Evolutionary conservation across 352 stramenopile species (phyloP).

Genomic region (Phytopythium kandeliae): DNA sequence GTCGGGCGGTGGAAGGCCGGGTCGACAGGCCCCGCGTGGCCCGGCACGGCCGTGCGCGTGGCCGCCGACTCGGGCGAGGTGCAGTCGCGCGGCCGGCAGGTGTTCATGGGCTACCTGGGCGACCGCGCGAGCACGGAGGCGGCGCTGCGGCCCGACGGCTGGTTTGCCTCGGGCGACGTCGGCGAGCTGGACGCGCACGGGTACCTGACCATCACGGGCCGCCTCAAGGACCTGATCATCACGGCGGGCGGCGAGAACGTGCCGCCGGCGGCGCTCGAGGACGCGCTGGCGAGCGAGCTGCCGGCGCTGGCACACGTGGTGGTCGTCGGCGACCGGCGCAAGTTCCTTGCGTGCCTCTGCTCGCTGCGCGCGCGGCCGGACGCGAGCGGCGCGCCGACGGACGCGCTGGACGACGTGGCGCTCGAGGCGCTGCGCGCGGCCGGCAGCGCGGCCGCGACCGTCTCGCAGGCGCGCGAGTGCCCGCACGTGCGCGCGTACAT

Average conservation of each 20-base stretch:
- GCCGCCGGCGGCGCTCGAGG: slow-evolving; percentile 74
- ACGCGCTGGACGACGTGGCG: slow-evolving; percentile 53
- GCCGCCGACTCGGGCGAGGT: slow-evolving; percentile 42
- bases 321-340: slow-evolving; percentile 83
- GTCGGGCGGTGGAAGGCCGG: slow-evolving; percentile 74
- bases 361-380: slow-evolving; percentile 60
- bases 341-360: slow-evolving; percentile 82
- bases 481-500: slow-evolving; percentile 65
- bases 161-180: slow-evolving; percentile 82
- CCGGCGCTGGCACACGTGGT: slow-evolving; percentile 76
- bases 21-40: slow-evolving; percentile 48
- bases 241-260: slow-evolving; percentile 90
- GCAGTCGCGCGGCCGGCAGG: slow-evolving; percentile 40
- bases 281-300: slow-evolving; percentile 72
- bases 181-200: slow-evolving; percentile 62
- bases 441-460: slow-evolving; percentile 46
- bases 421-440: slow-evolving; percentile 42
- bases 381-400: slow-evolving; percentile 32
- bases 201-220: slow-evolving; percentile 85
- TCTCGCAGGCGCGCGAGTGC: slow-evolving; percentile 47
- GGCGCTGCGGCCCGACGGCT: slow-evolving; percentile 69
- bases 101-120: slow-evolving; percentile 55
- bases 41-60: slow-evolving; percentile 30
- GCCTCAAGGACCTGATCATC: slow-evolving; percentile 92
- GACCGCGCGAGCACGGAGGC: slow-evolving; percentile 29